Conservation (phyloP, 1,284 basidiomycete species). For the Cutaneotrichosporon sp. region DNA sequence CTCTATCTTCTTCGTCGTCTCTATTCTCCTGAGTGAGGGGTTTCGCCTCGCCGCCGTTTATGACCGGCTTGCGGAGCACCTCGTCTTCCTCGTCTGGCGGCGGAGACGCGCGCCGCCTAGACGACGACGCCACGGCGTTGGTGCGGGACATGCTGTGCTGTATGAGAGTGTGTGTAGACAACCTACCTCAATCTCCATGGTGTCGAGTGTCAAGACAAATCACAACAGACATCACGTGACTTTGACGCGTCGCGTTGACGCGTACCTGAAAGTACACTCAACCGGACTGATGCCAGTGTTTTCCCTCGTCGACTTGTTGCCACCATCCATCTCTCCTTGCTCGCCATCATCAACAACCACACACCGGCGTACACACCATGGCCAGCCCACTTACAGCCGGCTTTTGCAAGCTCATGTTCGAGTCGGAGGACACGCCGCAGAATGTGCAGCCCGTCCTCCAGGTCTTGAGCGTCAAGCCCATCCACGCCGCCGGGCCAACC, state of each 20-base stretch:
- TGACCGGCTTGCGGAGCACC: slow-evolving; percentile 52
- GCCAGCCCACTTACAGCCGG: slow-evolving; percentile 36
- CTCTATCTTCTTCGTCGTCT: background rate
- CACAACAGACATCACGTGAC: slow-evolving; percentile 10
- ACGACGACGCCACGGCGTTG: slow-evolving; percentile 7
- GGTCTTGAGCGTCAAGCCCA: slow-evolving; percentile 74
- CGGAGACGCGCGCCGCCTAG: background rate
- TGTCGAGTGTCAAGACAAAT: too few relatives aligned
- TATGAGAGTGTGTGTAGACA: background rate
- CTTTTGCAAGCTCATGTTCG: slow-evolving; percentile 36
- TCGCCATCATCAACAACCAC: background rate
- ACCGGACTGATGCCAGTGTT: background rate
- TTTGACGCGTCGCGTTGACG: slow-evolving; percentile 10
- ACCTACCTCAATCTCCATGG: too few relatives aligned
- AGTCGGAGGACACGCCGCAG: slow-evolving; percentile 28
- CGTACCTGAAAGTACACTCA: slow-evolving; percentile 11
- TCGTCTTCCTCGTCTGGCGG: background rate
- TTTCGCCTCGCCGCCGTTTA: slow-evolving; percentile 52
- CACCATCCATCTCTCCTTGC: slow-evolving; percentile 5
- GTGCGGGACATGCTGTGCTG: slow-evolving; percentile 1
- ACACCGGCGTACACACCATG: slow-evolving; percentile 17
- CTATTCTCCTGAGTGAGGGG: too few relatives aligned
- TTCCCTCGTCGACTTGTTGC: background rate
- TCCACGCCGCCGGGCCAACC: slow-evolving; percentile 48
- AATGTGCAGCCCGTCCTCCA: slow-evolving; percentile 64